Conservation (phyloP, 345 rosid genomes). For the Aegle marmelos region DNA sequence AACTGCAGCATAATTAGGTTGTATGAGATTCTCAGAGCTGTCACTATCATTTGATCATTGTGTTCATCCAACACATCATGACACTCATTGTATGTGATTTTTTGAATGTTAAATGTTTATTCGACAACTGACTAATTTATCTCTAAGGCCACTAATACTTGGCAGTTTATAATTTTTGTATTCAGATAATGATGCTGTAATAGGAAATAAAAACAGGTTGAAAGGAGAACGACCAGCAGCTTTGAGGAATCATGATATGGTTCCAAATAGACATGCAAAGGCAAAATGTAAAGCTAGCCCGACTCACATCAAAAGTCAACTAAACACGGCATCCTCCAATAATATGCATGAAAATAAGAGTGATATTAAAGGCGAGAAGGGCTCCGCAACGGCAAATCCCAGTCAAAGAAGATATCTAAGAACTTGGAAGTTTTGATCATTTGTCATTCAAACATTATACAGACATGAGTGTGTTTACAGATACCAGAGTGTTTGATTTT, state of each 20-base stretch:
- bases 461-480: background rate
- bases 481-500: background rate
- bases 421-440: constrained; percentile 13
- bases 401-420: constrained; percentile 20
- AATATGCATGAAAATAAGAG: constrained; percentile 14
- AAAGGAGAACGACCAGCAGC: constrained; percentile 22
- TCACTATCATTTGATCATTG: background rate
- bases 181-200: constrained; percentile 52
- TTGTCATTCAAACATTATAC: background rate
- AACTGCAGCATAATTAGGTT: background rate
- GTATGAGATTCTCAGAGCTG: background rate
- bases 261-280: constrained; percentile 28
- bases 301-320: constrained; percentile 16
- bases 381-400: constrained; percentile 15
- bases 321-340: constrained; percentile 19
- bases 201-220: constrained; percentile 40
- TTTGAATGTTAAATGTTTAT: background rate
- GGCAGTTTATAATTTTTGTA: background rate
- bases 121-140: background rate
- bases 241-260: constrained; percentile 24
- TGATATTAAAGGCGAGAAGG: constrained; percentile 25
- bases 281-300: constrained; percentile 21
- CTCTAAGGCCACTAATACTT: background rate
- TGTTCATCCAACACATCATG: background rate
- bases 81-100: background rate